Base-by-base conservation (phyloP, 1,284 basidiomycete species). In the Phellopilus nigrolimitatus region DNA sequence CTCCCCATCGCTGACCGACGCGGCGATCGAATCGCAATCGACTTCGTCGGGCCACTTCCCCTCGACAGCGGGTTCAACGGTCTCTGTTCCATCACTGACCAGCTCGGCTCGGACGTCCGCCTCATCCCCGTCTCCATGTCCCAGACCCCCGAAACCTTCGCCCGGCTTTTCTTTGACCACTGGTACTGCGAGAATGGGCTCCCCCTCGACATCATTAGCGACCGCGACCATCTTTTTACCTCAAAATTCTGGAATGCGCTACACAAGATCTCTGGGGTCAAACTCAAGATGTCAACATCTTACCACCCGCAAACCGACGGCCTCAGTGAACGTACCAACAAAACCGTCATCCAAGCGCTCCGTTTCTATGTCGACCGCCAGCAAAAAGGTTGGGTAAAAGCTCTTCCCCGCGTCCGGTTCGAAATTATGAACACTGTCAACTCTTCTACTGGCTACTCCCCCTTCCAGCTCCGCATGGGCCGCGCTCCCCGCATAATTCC, bases 401-500 rank as follows among this genome's bases (percentile, higher is more conserved):
- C 65, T 0, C 58, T 75, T 0, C 69, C 68, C 0, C 40, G 61
- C 0, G 63, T 73, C 0, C 64, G 64, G 25, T 75, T 75, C 45
- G 59, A 62, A 2, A 67, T 71, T 27, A 74, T 75, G 65, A 71
- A 70, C 45, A 59, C 61, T 0, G 38, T 62, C 0, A 68, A 59
- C 21, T 39, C 40, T 42, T 60, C 67, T 1, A 72, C 65, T 2
- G 62, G 60, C 0, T 57, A 61, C n/a, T 64, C 71, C 0, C 66
- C 63, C 0, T 75, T 74, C 60, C 57, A 68, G 36, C 41, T 65
- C 0, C 41, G 49, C 0, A 54, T 51, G 0, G 63, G 68, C 0
- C 45, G 56, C 0, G 59, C 58, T 0, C 68, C 67, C 0, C 48
- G 59, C 0, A 9, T 68, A 1, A 53, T 68, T 2, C 68, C 67